Conservation (phyloP, 148 eudicot genomes). For the Rhododendron griersonianum region DNA sequence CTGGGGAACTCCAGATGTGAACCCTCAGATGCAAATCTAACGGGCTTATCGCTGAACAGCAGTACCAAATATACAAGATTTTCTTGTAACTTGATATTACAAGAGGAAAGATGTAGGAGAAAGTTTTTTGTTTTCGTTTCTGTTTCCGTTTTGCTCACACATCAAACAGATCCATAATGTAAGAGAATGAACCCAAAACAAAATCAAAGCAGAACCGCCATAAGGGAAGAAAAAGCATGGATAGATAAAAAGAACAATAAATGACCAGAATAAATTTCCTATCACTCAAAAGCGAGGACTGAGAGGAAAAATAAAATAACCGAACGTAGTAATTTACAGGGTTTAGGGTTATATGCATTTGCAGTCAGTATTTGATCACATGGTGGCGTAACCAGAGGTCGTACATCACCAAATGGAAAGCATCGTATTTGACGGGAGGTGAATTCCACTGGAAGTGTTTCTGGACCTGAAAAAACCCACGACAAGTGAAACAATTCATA, state of each 20-base stretch:
- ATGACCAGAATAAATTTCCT: neutral
- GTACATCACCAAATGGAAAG: constrained; percentile 16
- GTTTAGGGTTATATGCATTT: neutral
- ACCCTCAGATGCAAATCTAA: neutral
- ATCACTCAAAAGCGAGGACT: neutral
- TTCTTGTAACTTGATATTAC: neutral
- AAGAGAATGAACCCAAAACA: neutral
- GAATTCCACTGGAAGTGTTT: constrained; percentile 13
- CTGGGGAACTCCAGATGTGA: neutral
- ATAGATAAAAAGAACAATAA: neutral
- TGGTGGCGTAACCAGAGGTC: constrained; percentile 11
- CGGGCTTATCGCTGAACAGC: neutral
- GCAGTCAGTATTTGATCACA: constrained; percentile 5
- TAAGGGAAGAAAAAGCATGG: neutral
- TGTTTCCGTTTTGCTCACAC: neutral
- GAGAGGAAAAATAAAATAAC: neutral
- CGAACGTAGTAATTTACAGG: neutral
- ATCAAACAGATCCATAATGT: neutral
- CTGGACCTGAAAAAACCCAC: constrained; percentile 7
- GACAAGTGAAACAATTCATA: neutral
- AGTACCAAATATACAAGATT: neutral
- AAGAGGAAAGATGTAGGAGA: neutral
- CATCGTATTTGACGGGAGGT: constrained; percentile 4
- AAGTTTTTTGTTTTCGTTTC: neutral
- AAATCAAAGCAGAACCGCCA: neutral